Evolutionary conservation across 2,329 filamentous ascomycete genomes (phyloP).

Genomic region (Aspergillus intermedius): DNA sequence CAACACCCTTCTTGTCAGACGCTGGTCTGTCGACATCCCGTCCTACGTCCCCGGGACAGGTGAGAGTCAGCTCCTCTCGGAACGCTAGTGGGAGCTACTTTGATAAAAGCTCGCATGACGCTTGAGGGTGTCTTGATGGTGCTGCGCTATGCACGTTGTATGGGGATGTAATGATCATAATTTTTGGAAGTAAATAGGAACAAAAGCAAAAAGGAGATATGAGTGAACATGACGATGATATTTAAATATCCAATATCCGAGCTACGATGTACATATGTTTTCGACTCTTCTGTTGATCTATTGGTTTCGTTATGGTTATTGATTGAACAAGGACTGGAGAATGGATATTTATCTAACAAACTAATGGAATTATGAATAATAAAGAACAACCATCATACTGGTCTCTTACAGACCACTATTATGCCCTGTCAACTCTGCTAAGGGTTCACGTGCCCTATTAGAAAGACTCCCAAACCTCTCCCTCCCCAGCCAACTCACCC

Average conservation of each 20-base stretch:
- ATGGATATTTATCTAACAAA: too few relatives aligned
- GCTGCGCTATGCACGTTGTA: slow-evolving; percentile 1
- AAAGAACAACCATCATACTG: too few relatives aligned
- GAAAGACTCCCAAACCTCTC: neutral
- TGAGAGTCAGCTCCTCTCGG: slow-evolving; percentile 35
- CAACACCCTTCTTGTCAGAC: slow-evolving; percentile 43
- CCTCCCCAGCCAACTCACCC: neutral
- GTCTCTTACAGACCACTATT: neutral
- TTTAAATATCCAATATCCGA: too few relatives aligned
- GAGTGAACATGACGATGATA: neutral
- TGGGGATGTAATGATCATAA: too few relatives aligned
- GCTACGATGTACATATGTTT: too few relatives aligned
- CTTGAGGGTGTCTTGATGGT: slow-evolving; percentile 9
- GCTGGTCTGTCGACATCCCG: slow-evolving; percentile 48
- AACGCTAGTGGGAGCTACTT: slow-evolving; percentile 33
- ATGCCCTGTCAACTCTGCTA: neutral
- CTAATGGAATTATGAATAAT: too few relatives aligned
- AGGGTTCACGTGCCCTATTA: neutral
- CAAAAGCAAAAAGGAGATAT: slow-evolving; percentile 7
- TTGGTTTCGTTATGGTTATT: too few relatives aligned
- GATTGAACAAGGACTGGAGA: too few relatives aligned
- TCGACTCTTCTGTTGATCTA: too few relatives aligned
- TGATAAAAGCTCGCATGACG: slow-evolving; percentile 24
- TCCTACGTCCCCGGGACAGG: slow-evolving; percentile 45
- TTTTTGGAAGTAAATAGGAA: slow-evolving; percentile 14